These are phyloP conservation scores for Eustoma russellianum DNA, from an alignment of 257 asterid species.

Conservation along the genomic window DNA sequence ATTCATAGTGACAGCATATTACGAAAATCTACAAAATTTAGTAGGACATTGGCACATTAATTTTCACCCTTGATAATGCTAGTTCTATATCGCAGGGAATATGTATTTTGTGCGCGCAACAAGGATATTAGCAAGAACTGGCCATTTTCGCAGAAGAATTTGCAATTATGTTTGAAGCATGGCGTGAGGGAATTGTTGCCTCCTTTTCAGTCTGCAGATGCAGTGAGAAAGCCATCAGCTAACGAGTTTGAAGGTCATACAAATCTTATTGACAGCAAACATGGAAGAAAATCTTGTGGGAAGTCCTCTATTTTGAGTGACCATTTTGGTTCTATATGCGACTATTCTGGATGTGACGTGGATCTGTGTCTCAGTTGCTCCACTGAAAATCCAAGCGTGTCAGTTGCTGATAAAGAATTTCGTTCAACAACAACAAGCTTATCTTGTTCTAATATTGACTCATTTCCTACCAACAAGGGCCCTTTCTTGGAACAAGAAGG, in stretches of 20 bases:
- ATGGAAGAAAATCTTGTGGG: slow-evolving; percentile 22
- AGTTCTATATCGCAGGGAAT: slow-evolving; percentile 52
- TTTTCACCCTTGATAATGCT: neutral
- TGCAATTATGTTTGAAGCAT: slow-evolving; percentile 70
- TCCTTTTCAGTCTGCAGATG: slow-evolving; percentile 57
- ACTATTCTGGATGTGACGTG: too few species aligned
- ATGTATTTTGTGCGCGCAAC: slow-evolving; percentile 52
- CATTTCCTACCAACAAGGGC: slow-evolving; percentile 24
- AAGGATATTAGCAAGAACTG: slow-evolving; percentile 67
- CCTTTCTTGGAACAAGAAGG: slow-evolving; percentile 28
- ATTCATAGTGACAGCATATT: too few species aligned
- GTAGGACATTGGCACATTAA: too few species aligned
- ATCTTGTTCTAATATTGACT: slow-evolving; percentile 35
- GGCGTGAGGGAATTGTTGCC: slow-evolving; percentile 73
- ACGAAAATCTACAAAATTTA: too few species aligned
- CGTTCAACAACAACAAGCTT: slow-evolving; percentile 26
- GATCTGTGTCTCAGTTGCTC: neutral
- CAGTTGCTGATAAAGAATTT: slow-evolving; percentile 30
- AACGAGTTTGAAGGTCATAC: slow-evolving; percentile 14
- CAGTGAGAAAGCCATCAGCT: slow-evolving; percentile 27
- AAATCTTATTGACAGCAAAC: slow-evolving; percentile 11
- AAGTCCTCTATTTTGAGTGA: slow-evolving; percentile 12
- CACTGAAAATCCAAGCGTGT: neutral
- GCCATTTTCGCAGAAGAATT: slow-evolving; percentile 79
- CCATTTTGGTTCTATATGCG: too few species aligned